Base-by-base conservation (phyloP, 2,329 filamentous ascomycete species). In the Neonectria punicea region DNA sequence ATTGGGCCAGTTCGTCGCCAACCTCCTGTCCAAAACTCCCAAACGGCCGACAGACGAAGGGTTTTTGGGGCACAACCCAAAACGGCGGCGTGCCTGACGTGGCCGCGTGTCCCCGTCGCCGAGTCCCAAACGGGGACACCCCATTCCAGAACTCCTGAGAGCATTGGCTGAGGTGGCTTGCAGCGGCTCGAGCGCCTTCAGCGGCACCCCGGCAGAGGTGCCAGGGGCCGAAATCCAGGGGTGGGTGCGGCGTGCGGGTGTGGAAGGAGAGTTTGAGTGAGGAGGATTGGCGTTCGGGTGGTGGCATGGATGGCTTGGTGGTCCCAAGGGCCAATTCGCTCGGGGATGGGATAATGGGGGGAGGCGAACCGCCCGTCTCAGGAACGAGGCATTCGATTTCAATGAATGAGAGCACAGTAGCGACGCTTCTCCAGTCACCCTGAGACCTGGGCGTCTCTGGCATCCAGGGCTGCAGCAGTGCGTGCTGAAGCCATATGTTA, bases 81-180 rank as follows among this genome's bases (percentile, higher is more conserved):
- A 47, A 61, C 54, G 60, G 50, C 41, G 51, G 46, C 60, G 66
- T 68, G 58, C 63, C 54, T 67, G 66, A 68, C 60, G 55, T 67
- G 68, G 63, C 67, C 62, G 63, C 61, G 55, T 72, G 62, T 51
- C 49, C 49, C n/a, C 13, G 30, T 73, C 43, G 72, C 71, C 76
- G 74, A 73, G 44, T 73, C 47, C 73, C 71, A 76, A 75, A 75
- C 73, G 44, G 63, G 56, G 58, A 61, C 64, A 68, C 53, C 53
- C 56, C 70, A 77, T 77, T 76, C 74, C 74, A 68, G 65, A 55
- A 25, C 58, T 51, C 58, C 63, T 55, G 30, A 53, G 64, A 46
- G 66, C 61, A 76, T 74, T 75, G 75, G 70, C 63, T 68, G 70
- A 67, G 63, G 61, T 72, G 71, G 70, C 70, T 70, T 67, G 62